These are phyloP conservation scores for Euphrasia confusa DNA, from an alignment of 257 asterid species.

Conservation along the genomic window DNA sequence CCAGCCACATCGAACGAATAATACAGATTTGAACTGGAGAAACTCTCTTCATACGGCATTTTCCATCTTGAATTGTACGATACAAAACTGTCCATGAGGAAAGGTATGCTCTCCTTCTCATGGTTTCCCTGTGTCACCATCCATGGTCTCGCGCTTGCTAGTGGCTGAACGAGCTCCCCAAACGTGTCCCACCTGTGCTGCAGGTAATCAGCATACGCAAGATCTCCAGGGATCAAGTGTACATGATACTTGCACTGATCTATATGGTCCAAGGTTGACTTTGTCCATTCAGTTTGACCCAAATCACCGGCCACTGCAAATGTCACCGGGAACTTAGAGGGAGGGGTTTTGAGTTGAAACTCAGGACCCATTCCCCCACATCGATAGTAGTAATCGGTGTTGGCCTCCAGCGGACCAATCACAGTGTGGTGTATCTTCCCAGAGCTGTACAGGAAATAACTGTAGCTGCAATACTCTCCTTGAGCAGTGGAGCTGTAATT, in stretches of 20 bases:
- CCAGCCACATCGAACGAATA: conserved; percentile 94
- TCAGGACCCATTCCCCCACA: conserved; percentile 83
- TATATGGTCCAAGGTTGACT: conserved; percentile 75
- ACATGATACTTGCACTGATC: conserved; percentile 59
- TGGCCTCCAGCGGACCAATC: conserved; percentile 67
- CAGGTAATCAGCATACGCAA: conserved; percentile 82
- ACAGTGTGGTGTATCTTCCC: conserved; percentile 82
- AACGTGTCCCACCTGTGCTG: conserved; percentile 89
- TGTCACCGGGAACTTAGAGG: conserved; percentile 74
- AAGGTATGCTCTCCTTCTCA: conserved; percentile 64
- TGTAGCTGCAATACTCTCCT: conserved; percentile 66
- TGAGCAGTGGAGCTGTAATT: conserved; percentile 43
- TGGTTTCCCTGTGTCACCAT: conserved; percentile 99
- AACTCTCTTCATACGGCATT: conserved; percentile 91
- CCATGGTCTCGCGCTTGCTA: conserved; percentile 96
- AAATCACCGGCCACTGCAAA: conserved; percentile 92
- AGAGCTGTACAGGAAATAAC: conserved; percentile 57
- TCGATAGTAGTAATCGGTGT: conserved; percentile 60
- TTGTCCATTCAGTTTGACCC: conserved; percentile 97
- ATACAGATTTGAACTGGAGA: conserved; percentile 68
- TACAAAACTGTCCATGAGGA: conserved; percentile 45
- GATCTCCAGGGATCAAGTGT: conserved; percentile 90
- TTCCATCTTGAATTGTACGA: conserved; percentile 93
- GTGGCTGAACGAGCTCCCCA: conserved; percentile 89
- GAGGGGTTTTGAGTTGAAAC: conserved; percentile 83